Percentiles rank a stretch among this genome's conserved stretches.
phyloP scores from a whole-genome alignment of 331 rosid genomes.

The Erythrophleum ivorense region DNA sequence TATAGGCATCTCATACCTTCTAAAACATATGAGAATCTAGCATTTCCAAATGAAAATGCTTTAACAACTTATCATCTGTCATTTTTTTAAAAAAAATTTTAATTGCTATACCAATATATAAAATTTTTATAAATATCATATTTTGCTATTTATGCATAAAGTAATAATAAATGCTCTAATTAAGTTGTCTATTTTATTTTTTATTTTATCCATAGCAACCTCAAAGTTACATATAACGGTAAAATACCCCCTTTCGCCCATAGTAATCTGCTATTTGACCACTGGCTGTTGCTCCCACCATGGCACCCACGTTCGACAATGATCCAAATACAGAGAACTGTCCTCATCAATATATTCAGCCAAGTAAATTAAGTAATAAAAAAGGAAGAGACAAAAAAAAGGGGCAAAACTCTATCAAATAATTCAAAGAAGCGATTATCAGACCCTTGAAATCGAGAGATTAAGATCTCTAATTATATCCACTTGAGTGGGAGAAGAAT shows the following conservation, averaged over 20 bases:
- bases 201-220: neutral
- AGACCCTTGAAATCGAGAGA: conserved; percentile 66
- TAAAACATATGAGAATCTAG: neutral
- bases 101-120: too few species aligned
- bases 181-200: neutral
- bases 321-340: conserved; percentile 17
- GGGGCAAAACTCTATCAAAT: neutral
- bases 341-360: neutral
- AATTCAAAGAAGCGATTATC: neutral
- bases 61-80: neutral
- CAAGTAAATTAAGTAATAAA: neutral
- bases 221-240: neutral
- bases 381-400: neutral
- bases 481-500: conserved; percentile 74
- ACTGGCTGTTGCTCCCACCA: conserved; percentile 19
- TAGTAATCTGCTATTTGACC: conserved; percentile 13
- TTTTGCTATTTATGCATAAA: too few species aligned
- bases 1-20: neutral
- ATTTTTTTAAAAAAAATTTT: too few species aligned
- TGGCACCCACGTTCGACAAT: conserved; percentile 19
- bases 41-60: neutral
- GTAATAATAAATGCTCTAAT: too few species aligned
- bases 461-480: conserved; percentile 61
- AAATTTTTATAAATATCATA: too few species aligned
- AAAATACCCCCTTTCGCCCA: conserved; percentile 16